Conservation (phyloP, 2,329 filamentous ascomycete species). For the Penicillium sp. region DNA sequence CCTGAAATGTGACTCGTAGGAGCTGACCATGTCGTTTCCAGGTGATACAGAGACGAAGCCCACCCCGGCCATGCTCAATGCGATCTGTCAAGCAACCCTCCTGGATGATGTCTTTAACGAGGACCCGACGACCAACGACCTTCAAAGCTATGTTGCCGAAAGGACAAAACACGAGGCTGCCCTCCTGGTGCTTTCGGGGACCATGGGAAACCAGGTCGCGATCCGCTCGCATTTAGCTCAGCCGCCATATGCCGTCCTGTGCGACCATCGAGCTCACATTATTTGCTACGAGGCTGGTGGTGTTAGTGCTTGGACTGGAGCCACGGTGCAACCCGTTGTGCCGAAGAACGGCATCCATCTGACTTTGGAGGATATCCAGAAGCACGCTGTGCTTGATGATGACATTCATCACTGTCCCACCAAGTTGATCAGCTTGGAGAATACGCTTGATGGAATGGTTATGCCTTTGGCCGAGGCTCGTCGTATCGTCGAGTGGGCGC, state of each 20-base stretch:
- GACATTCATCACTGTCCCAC: conserved; percentile 80
- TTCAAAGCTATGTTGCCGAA: conserved; percentile 72
- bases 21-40: conserved; percentile 25
- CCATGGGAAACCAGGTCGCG: conserved; percentile 90
- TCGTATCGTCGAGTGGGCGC: conserved; percentile 69
- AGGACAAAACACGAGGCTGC: conserved; percentile 74
- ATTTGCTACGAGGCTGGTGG: conserved; percentile 65
- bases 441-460: conserved; percentile 77
- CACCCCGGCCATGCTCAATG: conserved; percentile 75
- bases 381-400: conserved; percentile 60
- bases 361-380: conserved; percentile 72
- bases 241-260: conserved; percentile 77
- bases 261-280: conserved; percentile 77
- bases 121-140: conserved; percentile 72
- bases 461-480: conserved; percentile 72
- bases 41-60: conserved; percentile 73
- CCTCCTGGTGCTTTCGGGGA: conserved; percentile 82
- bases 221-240: conserved; percentile 74
- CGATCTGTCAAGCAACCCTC: conserved; percentile 71
- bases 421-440: conserved; percentile 77
- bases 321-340: conserved; percentile 64
- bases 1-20: conserved; percentile 3
- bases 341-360: conserved; percentile 72
- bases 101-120: conserved; percentile 82
- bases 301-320: conserved; percentile 69